Conservation (phyloP, 75 land plant species). For the Sequoia sempervirens region DNA sequence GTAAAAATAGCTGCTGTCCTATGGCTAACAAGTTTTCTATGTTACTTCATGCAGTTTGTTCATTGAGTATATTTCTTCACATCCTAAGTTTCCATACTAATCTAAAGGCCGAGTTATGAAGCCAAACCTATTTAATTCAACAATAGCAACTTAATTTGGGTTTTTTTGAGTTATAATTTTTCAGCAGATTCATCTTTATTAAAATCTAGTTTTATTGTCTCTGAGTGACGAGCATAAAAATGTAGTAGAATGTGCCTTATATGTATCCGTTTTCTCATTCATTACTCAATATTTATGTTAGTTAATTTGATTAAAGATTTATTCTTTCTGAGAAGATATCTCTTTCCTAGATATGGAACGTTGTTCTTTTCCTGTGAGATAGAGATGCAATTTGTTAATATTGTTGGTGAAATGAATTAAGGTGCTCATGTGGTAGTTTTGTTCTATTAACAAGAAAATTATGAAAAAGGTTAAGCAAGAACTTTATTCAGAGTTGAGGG, state of each 20-base stretch:
- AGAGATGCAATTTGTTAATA: neutral
- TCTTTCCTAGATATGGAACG: neutral
- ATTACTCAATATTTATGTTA: too few species aligned
- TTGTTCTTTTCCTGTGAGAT: neutral
- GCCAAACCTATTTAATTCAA: neutral
- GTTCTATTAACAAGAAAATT: neutral
- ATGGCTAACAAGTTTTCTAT: too few species aligned
- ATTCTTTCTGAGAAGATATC: neutral
- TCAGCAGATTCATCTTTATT: neutral
- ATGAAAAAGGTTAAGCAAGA: neutral
- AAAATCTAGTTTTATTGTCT: neutral
- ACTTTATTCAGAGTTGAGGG: neutral
- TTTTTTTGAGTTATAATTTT: neutral
- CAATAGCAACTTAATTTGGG: neutral
- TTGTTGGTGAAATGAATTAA: neutral
- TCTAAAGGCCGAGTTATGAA: neutral
- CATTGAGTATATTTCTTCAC: neutral
- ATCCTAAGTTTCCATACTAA: neutral
- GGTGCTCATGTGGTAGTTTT: neutral
- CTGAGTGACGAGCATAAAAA: neutral
- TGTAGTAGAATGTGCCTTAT: neutral
- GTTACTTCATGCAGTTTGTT: too few species aligned
- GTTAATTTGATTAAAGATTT: too few species aligned
- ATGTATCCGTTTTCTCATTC: too few species aligned
- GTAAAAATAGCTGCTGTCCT: too few species aligned